These are phyloP conservation scores for Kwoniella shandongensis DNA, from an alignment of 768 basidiomycete species.

Conservation along the genomic window DNA sequence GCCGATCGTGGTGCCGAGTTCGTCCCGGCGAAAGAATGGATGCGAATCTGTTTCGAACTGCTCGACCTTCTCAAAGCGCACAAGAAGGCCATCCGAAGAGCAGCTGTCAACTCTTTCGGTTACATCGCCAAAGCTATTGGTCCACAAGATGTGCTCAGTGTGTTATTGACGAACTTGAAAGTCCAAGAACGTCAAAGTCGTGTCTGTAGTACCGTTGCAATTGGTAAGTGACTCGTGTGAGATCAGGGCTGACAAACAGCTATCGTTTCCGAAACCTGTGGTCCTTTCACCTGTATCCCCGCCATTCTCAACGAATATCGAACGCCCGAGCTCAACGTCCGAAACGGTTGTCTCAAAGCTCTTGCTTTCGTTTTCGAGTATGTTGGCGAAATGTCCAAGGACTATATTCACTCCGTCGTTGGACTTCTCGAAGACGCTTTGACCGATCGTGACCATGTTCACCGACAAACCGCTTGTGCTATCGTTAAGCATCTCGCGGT, in stretches of 20 bases:
- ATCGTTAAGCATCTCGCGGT: slow-evolving; percentile 98
- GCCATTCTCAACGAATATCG: slow-evolving; percentile 98
- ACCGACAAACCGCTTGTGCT: slow-evolving; percentile 94
- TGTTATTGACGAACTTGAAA: slow-evolving; percentile 90
- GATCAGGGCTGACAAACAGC: slow-evolving; percentile 55
- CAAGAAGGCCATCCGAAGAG: slow-evolving; percentile 98
- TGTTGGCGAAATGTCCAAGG: slow-evolving; percentile 91
- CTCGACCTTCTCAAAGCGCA: slow-evolving; percentile 96
- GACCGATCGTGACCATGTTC: slow-evolving; percentile 96
- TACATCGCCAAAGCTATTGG: slow-evolving; percentile 99
- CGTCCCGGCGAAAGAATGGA: slow-evolving; percentile 98
- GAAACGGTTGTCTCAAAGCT: slow-evolving; percentile 97
- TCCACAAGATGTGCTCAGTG: slow-evolving; percentile 95
- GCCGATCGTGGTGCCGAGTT: slow-evolving; percentile 98
- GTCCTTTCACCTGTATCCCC: slow-evolving; percentile 90
- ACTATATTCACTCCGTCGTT: slow-evolving; percentile 95
- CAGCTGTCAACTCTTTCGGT: slow-evolving; percentile 98
- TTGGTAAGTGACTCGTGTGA: slow-evolving; percentile 57
- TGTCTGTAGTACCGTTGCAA: slow-evolving; percentile 97
- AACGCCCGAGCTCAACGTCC: slow-evolving; percentile 95
- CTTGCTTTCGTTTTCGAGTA: slow-evolving; percentile 99
- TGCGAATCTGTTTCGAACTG: slow-evolving; percentile 99
- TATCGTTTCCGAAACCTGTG: slow-evolving; percentile 55
- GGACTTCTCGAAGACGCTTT: slow-evolving; percentile 98
- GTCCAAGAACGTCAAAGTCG: slow-evolving; percentile 99